Conservation (phyloP, 1,139 yeast genomes). For the Pichia sorboxylosa region DNA sequence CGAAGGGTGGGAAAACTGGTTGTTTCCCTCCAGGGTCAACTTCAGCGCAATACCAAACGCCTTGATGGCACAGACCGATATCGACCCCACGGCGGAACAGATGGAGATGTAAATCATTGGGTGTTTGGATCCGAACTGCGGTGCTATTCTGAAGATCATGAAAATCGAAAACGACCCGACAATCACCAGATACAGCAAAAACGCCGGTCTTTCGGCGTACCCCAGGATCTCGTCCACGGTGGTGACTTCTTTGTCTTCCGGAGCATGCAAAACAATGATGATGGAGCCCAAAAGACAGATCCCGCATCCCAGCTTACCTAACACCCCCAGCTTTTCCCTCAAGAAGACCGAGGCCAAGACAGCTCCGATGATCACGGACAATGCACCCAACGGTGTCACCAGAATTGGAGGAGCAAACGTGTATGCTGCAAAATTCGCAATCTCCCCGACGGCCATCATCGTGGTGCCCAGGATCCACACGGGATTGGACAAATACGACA, state of each 20-base stretch:
- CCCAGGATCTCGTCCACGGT: constrained; percentile 81
- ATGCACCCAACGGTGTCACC: constrained; percentile 87
- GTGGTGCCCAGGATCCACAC: constrained; percentile 94
- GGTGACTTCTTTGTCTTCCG: constrained; percentile 78
- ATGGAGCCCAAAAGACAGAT: constrained; percentile 82
- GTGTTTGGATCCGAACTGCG: constrained; percentile 65
- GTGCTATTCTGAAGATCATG: constrained; percentile 78
- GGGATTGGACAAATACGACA: constrained; percentile 69
- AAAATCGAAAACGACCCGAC: constrained; percentile 60
- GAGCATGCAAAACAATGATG: constrained; percentile 86
- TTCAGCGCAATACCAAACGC: constrained; percentile 90
- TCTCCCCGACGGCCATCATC: constrained; percentile 85
- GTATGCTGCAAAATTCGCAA: constrained; percentile 90
- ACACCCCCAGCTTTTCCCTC: constrained; percentile 75
- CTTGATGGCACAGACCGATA: constrained; percentile 84
- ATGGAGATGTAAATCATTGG: constrained; percentile 87
- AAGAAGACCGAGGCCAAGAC: constrained; percentile 76
- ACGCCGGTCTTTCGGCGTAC: constrained; percentile 75
- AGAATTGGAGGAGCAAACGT: constrained; percentile 91
- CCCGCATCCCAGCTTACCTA: constrained; percentile 94
- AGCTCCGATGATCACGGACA: constrained; percentile 84
- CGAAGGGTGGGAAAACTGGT: constrained; percentile 76
- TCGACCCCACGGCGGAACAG: constrained; percentile 84
- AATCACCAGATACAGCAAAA: constrained; percentile 50
- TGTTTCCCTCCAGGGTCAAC: constrained; percentile 76